Evolutionary conservation across 2,329 filamentous ascomycete genomes (phyloP), one percentile per base, ranked within the genome.

Genomic region (Madurella fahalii): DNA sequence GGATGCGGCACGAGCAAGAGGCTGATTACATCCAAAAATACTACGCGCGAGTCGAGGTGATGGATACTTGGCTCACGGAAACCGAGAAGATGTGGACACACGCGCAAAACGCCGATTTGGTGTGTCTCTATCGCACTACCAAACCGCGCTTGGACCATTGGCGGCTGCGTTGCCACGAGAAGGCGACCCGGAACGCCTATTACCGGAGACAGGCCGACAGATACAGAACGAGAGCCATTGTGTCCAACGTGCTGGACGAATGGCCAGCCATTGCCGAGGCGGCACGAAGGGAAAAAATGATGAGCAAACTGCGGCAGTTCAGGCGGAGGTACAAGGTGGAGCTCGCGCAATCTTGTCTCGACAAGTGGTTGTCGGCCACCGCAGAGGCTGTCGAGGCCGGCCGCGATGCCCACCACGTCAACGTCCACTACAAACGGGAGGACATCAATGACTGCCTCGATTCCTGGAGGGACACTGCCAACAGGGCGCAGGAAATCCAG

Each of bases 321-420:
- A 54, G 64, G 31, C 61, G 62, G 7, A 45, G 58, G 9, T 64
- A 64, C 57, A 66, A 64, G 40, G 50, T 61, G 41, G 54, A 62
- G 8, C 54, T 63, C 11, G 64, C 63, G 13, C 47, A 53, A 13
- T 55, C 58, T 7, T 63, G 62, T 47, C 54, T 68, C 11, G 60
- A 60, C 15, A 52, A 43, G 15, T 68, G 66, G 66, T 54, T 61
- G 34, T 30, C 54, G 8, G 61, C 58, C 11, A 57, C 63, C 8
- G 58, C 53, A 1, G 59, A 63, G 12, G 53, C 59, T 9, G 41
- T 63, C 13, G 60, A 62, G 45, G 47, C 54, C n/a, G 44, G 58
- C 9, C 57, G 56, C 16, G 61, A 67, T 42, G 66, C 66, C 13
- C 57, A 63, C 25, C 54, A 61, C 30, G 52, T 64, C 18, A 60